Percentiles rank a stretch among this genome's conserved stretches.
phyloP scores from a whole-genome alignment of 176 grass and related monocot genomes.

The Eleusine indica region DNA sequence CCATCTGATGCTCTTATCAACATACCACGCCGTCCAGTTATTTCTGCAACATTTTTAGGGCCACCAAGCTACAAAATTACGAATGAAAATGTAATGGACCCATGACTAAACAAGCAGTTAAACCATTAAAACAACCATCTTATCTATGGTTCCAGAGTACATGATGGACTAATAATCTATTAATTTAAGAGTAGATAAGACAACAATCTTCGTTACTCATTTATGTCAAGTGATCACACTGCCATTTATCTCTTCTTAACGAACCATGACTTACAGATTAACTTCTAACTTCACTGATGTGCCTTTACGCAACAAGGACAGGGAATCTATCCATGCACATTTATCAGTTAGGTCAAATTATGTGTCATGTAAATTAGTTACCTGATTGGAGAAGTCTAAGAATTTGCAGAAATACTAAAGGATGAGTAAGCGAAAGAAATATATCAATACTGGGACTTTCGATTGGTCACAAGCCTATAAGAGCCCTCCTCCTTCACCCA shows the following conservation, averaged over 20 bases:
- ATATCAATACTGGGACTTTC: neutral
- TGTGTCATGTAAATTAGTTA: neutral
- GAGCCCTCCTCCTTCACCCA: neutral
- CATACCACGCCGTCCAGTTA: conserved; percentile 91
- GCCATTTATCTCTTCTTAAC: neutral
- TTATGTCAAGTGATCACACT: neutral
- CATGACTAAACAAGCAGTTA: conserved; percentile 34
- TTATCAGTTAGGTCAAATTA: too few relatives aligned
- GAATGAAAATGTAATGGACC: neutral
- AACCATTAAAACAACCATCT: conserved; percentile 6
- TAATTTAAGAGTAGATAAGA: neutral
- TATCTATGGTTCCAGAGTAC: neutral
- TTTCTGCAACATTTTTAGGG: conserved; percentile 93
- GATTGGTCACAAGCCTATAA: neutral
- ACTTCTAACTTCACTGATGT: too few relatives aligned
- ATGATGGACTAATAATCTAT: neutral
- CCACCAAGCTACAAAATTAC: conserved; percentile 75
- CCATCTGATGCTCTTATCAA: conserved; percentile 74
- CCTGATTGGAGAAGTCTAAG: neutral
- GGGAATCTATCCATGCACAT: too few relatives aligned
- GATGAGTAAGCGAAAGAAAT: neutral
- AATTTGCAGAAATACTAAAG: neutral
- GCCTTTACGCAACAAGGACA: too few relatives aligned
- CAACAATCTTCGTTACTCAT: neutral
- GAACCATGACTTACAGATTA: too few relatives aligned